A percentile compares a stretch with the other conserved stretches of the same genome.
Conservation (phyloP, 805 yeast genomes). For the Kuraishia hungarica region DNA sequence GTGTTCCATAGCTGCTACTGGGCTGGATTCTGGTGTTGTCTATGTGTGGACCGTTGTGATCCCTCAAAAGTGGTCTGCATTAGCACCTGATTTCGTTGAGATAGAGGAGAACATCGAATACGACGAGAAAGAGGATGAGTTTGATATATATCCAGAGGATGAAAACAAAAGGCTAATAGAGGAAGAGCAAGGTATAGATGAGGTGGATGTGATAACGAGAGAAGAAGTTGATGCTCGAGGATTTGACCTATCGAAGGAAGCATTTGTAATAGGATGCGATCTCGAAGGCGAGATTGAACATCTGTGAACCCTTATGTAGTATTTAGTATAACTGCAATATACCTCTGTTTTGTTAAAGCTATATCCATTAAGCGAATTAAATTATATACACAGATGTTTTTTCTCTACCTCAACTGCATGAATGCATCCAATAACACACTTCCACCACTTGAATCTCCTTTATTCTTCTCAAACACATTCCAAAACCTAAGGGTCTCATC, state of each 20-base stretch:
- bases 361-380: too few species aligned
- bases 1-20: constrained; percentile 74
- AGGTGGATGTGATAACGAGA: constrained; percentile 55
- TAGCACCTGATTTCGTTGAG: constrained; percentile 94
- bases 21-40: constrained; percentile 75
- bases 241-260: constrained; percentile 36
- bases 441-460: constrained; percentile 46
- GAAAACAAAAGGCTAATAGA: constrained; percentile 50
- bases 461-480: constrained; percentile 84
- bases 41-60: constrained; percentile 76
- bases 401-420: constrained; percentile 51
- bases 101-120: constrained; percentile 87
- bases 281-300: constrained; percentile 6
- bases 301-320: background rate
- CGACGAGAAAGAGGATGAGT: constrained; percentile 85
- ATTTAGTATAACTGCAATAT: too few species aligned
- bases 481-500: constrained; percentile 94
- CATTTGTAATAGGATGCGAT: constrained; percentile 55
- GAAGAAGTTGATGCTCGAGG: constrained; percentile 72
- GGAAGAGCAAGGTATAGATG: constrained; percentile 52
- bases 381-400: background rate
- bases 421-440: constrained; percentile 67
- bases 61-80: constrained; percentile 93
- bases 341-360: too few species aligned
- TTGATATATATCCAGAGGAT: constrained; percentile 69